These are phyloP conservation scores for Camelina hispida DNA, from an alignment of 345 rosid species.

Conservation along the genomic window DNA sequence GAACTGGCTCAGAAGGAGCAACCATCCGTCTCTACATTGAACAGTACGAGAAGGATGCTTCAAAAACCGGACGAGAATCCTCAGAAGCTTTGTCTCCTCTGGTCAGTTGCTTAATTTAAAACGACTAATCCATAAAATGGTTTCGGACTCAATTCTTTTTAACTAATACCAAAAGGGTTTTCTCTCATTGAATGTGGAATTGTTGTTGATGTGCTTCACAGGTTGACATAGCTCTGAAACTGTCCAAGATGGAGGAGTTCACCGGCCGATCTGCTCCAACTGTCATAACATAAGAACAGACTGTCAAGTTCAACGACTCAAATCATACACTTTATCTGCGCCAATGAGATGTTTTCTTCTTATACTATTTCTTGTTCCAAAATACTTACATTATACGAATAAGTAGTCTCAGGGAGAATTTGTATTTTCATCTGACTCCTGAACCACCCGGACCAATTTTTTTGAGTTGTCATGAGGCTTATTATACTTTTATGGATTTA, in stretches of 20 bases:
- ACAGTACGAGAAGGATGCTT: constrained; percentile 93
- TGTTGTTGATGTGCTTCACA: constrained; percentile 42
- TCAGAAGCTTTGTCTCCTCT: constrained; percentile 90
- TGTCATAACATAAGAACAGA: constrained; percentile 68
- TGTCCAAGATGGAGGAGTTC: constrained; percentile 91
- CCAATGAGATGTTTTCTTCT: constrained; percentile 25
- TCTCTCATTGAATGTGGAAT: background rate
- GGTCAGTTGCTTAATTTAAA: constrained; percentile 50
- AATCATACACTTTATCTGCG: constrained; percentile 12
- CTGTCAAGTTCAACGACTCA: constrained; percentile 24
- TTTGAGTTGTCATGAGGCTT: constrained; percentile 19
- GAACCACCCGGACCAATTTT: constrained; percentile 5
- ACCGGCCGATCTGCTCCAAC: constrained; percentile 96
- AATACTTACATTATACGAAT: constrained; percentile 23
- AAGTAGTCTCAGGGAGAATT: constrained; percentile 31
- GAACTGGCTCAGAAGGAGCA: constrained; percentile 99
- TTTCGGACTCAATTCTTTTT: background rate
- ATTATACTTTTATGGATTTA: constrained; percentile 16
- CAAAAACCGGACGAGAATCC: constrained; percentile 87
- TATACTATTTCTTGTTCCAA: background rate
- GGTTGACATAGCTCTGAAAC: constrained; percentile 92
- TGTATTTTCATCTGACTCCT: constrained; percentile 15
- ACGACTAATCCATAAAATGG: background rate
- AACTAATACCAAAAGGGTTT: background rate
- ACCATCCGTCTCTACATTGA: constrained; percentile 96